Conservation (phyloP, 2,329 filamentous ascomycete species). For the Calonectria hongkongensis region DNA sequence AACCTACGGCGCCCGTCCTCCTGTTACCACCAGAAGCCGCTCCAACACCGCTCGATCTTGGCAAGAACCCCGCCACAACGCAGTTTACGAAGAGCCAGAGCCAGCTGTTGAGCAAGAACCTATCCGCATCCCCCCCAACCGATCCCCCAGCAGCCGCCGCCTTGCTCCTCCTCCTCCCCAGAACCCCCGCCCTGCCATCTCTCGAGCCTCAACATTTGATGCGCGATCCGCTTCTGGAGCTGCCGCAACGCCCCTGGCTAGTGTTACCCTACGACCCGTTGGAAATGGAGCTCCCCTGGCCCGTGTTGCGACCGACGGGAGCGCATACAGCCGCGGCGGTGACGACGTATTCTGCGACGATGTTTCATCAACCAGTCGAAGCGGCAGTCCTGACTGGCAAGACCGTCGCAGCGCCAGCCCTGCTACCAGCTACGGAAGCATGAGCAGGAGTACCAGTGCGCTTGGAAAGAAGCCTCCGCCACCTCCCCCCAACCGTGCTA, state of each 20-base stretch:
- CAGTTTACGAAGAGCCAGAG: constrained; percentile 59
- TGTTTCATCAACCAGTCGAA: constrained; percentile 69
- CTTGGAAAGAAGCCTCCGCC: constrained; percentile 73
- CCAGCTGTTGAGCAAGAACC: constrained; percentile 53
- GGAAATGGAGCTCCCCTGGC: constrained; percentile 62
- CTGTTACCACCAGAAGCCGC: constrained; percentile 59
- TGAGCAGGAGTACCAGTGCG: constrained; percentile 66
- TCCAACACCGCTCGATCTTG: constrained; percentile 70
- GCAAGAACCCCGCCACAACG: constrained; percentile 61
- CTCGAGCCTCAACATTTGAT: constrained; percentile 64
- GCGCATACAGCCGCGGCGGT: constrained; percentile 52
- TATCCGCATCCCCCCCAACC: constrained; percentile 65
- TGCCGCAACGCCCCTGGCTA: constrained; percentile 50
- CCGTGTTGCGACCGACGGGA: constrained; percentile 63
- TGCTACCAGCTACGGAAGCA: constrained; percentile 73
- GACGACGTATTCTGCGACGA: constrained; percentile 71
- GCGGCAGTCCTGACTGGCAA: constrained; percentile 67
- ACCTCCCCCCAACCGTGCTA: constrained; percentile 70
- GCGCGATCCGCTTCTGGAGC: constrained; percentile 37
- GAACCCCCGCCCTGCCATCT: constrained; percentile 60
- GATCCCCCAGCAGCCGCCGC: constrained; percentile 60
- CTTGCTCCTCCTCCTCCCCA: constrained; percentile 60
- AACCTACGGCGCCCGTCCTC: constrained; percentile 42
- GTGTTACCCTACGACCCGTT: constrained; percentile 45
- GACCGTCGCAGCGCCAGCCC: constrained; percentile 72